Percentiles rank a stretch among this genome's conserved stretches.
phyloP scores from a whole-genome alignment of 257 asterid genomes.

The Penstemon newberryi region DNA sequence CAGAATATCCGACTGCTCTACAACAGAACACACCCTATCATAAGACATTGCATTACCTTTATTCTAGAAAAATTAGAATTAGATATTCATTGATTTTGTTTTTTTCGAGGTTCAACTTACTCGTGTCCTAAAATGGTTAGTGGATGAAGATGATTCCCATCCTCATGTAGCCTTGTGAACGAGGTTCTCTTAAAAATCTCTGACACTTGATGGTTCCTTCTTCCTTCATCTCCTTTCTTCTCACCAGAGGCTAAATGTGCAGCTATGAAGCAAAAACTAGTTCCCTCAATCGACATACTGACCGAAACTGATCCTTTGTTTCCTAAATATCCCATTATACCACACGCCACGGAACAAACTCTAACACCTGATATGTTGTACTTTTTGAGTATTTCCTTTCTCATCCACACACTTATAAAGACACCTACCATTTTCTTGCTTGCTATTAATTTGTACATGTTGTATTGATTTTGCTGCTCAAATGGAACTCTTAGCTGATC shows the following conservation, averaged over 20 bases:
- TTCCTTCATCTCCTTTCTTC: slow-evolving; percentile 89
- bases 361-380: slow-evolving; percentile 55
- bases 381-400: slow-evolving; percentile 54
- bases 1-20: slow-evolving; percentile 84
- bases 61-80: not conserved
- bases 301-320: slow-evolving; percentile 88
- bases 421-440: slow-evolving; percentile 98
- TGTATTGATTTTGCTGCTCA: slow-evolving; percentile 26
- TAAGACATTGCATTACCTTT: not conserved
- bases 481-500: slow-evolving; percentile 25
- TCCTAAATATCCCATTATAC: slow-evolving; percentile 91
- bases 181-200: slow-evolving; percentile 77
- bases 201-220: slow-evolving; percentile 77
- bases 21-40: slow-evolving; percentile 35
- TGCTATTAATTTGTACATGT: slow-evolving; percentile 64
- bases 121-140: slow-evolving; percentile 84
- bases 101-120: slow-evolving; percentile 53
- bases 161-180: slow-evolving; percentile 57
- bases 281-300: slow-evolving; percentile 72
- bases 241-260: slow-evolving; percentile 97
- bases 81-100: not conserved
- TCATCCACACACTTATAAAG: slow-evolving; percentile 88
- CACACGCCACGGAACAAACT: slow-evolving; percentile 87
- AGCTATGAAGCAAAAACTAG: slow-evolving; percentile 84
- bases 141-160: slow-evolving; percentile 47